Evolutionary conservation across 352 stramenopile genomes (phyloP).

Genomic region (Globisporangium polare): DNA sequence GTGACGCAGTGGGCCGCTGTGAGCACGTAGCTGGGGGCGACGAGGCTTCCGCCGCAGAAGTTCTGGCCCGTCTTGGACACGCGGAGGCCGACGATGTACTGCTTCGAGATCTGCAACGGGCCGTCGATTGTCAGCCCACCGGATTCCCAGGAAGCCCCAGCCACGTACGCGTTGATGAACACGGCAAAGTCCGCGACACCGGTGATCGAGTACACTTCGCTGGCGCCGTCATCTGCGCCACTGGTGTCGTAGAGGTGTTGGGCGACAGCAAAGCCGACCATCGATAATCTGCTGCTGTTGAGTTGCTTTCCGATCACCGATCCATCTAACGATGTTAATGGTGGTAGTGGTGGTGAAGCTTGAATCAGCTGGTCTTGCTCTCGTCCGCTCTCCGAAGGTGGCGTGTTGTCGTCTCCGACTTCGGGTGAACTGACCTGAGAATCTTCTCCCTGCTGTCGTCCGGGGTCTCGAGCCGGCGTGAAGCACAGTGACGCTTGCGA

Average conservation of each 20-base stretch:
- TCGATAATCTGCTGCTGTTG: conserved; percentile 4
- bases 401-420: too few species aligned
- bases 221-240: neutral
- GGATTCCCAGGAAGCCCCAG: conserved; percentile 19
- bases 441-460: too few species aligned
- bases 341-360: too few species aligned
- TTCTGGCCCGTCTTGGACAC: conserved; percentile 20
- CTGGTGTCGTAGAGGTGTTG: neutral
- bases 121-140: neutral
- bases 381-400: too few species aligned
- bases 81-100: conserved; percentile 19
- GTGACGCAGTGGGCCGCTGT: conserved; percentile 42
- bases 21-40: conserved; percentile 34
- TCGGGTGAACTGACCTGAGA: too few species aligned
- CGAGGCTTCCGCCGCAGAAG: conserved; percentile 39
- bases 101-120: conserved; percentile 12
- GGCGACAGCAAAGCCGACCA: conserved; percentile 10
- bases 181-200: conserved; percentile 22
- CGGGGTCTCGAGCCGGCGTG: neutral
- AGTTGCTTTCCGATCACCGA: conserved; percentile 8
- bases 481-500: neutral
- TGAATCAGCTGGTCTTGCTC: too few species aligned
- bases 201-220: conserved; percentile 17
- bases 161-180: conserved; percentile 30
- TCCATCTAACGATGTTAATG: neutral